Evolutionary conservation across 2,329 filamentous ascomycete genomes (phyloP), one percentile per base, ranked within the genome.

Genomic region (Ophiocordyceps camponoti-floridani): DNA sequence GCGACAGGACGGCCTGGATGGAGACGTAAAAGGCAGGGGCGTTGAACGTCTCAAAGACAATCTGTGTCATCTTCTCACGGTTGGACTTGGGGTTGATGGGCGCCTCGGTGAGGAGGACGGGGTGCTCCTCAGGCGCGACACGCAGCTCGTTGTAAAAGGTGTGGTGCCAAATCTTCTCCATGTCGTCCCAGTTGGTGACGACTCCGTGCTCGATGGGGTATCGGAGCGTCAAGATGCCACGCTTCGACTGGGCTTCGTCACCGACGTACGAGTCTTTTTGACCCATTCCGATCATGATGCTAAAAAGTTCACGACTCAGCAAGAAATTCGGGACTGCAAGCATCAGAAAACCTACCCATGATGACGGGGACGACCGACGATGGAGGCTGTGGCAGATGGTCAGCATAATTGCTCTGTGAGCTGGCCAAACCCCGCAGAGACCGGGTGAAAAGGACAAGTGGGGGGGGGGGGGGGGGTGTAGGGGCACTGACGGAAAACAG

Each of bases 91-190:
- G 91, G 82, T 98, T 98, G 82, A 98, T 96, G 58, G 91, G 91
- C 60, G 91, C 91, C 77, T 98, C 91, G 59, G 91, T 98, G 69
- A 98, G 79, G 65, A 98, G 81, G 66, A 96, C 88, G 61, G 91
- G 91, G 81, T 98, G 91, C 83, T 98, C 91, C 79, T 98, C 91
- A 60, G 91, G 91, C 61, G 91, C 91, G 55, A 98, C 91, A 89
- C 91, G 89, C 65, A 98, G 79, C 79, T 98, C 91, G 75, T 98
- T 98, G 85, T 96, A 98, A 80, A 98, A 98, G 66, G 91, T 96
- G 85, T 98, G 91, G 72, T 98, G 91, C 91, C 91, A 98, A 62
- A 98, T 96, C 83, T 96, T 96, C 79, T 96, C 91, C 91, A 96
- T 96, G 71, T 96, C 91, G 69, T 98, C 91, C 91, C 91, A 98